Evolutionary conservation across 805 yeast species (phyloP), one percentile per base, ranked within the genome.

Genomic region (Helenozyma baotianmanensis): DNA sequence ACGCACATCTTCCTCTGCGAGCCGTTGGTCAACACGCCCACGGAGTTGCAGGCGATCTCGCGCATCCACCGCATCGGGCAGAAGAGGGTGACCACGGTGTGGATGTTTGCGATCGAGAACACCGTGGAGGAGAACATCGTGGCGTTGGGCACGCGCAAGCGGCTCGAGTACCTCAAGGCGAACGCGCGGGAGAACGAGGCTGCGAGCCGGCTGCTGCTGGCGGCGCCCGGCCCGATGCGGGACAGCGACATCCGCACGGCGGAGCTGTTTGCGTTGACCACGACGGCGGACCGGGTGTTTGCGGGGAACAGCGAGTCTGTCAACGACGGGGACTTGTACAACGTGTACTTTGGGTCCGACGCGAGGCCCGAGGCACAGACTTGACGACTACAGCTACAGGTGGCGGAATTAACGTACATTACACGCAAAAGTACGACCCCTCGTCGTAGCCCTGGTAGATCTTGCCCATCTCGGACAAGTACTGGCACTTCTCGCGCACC

Each of bases 31-130:
- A 88, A 88, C 49, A 77, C 89, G 1, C 82, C 95, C 2, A 67
- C 88, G 29, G 97, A 92, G 47, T 54, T 86, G 11, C 98, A 90
- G 54, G 97, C 97, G 0, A 82, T 89, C 33, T 85, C 94, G 30
- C 72, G 98, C 42, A 78, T 92, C 26, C 96, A 90, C 53, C 65
- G 98, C 42, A 89, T 90, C 51, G 98, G 98, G 0, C 98, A 92
- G 56, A 72, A 69, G 3, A 64, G 70, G 27, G 78, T 75, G 11
- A 92, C 98, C 0, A 82, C 80, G 1, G 95, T 90, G 2, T 92
- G 97, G 96, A 81, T 83, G 75, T 88, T 90, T 62, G 79, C 83
- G 15, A 82, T 89, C 35, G 76, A 74, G 35, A 79, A 81, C 25
- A 78, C 95, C 0, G 95, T 92, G 11, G 98, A 92, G 56, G 96